phyloP scores from a whole-genome alignment of 148 eudicot species.

The Rhododendron williamsianum region DNA sequence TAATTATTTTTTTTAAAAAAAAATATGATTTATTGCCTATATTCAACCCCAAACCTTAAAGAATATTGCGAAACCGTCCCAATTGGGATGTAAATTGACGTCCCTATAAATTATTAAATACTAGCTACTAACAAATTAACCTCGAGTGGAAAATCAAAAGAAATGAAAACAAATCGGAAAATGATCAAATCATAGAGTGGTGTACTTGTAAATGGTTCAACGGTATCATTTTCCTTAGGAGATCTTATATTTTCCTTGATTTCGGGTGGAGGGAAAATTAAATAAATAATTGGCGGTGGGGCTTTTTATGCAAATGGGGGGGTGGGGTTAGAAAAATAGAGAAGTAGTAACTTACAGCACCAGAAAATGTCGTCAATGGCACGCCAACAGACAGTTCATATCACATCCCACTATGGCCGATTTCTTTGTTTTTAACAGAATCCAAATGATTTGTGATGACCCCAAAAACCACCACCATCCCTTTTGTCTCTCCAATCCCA shows the following conservation, averaged over 20 bases:
- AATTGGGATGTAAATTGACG: no score
- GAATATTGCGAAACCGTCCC: no score
- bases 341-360: not conserved
- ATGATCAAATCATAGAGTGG: not conserved
- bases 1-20: no score
- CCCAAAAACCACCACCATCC: not conserved
- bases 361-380: not conserved
- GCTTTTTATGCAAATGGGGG: constrained; percentile 11
- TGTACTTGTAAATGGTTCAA: not conserved
- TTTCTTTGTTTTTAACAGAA: not conserved
- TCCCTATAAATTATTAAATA: no score
- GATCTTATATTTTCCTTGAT: not conserved
- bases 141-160: not conserved
- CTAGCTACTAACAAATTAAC: not conserved
- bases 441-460: constrained; percentile 12
- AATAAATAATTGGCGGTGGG: constrained; percentile 2
- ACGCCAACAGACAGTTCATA: constrained; percentile 11
- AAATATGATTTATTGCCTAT: no score
- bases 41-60: no score
- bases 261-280: not conserved
- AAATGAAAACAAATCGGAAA: not conserved
- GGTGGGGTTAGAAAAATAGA: not conserved
- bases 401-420: not conserved
- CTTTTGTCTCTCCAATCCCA: not conserved
- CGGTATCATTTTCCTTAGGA: not conserved